phyloP scores from a whole-genome alignment of 305 asterid genomes.

The Plantago coronopus region DNA sequence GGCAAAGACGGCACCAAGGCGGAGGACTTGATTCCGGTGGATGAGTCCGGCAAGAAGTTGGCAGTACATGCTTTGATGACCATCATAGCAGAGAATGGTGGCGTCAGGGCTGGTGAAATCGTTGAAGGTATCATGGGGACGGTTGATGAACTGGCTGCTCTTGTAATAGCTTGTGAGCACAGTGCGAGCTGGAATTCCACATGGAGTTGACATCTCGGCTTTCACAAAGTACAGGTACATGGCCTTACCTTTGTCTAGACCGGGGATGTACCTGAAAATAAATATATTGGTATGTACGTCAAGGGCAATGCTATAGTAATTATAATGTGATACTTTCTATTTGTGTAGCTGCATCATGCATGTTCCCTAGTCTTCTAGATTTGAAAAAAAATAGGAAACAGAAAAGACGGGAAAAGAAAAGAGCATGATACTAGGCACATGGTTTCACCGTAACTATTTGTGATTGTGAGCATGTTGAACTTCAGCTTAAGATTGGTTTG shows the following conservation, averaged over 20 bases:
- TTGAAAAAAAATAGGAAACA: too few species aligned
- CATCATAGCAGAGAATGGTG: conserved; percentile 61
- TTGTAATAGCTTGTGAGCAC: conserved; percentile 77
- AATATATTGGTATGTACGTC: neutral
- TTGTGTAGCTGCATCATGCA: neutral
- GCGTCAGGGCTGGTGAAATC: conserved; percentile 71
- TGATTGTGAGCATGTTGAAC: neutral
- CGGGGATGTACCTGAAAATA: conserved; percentile 39
- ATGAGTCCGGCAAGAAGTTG: conserved; percentile 63
- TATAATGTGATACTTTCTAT: neutral
- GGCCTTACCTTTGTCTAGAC: conserved; percentile 68
- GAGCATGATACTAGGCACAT: neutral
- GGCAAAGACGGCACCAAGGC: conserved; percentile 78
- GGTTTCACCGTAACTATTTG: neutral
- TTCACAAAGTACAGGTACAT: conserved; percentile 69
- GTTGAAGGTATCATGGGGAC: conserved; percentile 50
- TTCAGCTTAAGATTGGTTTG: neutral
- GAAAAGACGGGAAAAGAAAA: neutral
- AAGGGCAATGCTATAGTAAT: too few species aligned
- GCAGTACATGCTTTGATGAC: conserved; percentile 73
- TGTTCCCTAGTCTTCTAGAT: neutral
- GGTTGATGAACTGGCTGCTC: conserved; percentile 57
- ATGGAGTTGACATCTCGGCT: conserved; percentile 58
- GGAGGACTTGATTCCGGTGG: conserved; percentile 65
- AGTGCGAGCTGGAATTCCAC: conserved; percentile 69